phyloP scores from a whole-genome alignment of 331 rosid species.

The Phaseolus coccineus region DNA sequence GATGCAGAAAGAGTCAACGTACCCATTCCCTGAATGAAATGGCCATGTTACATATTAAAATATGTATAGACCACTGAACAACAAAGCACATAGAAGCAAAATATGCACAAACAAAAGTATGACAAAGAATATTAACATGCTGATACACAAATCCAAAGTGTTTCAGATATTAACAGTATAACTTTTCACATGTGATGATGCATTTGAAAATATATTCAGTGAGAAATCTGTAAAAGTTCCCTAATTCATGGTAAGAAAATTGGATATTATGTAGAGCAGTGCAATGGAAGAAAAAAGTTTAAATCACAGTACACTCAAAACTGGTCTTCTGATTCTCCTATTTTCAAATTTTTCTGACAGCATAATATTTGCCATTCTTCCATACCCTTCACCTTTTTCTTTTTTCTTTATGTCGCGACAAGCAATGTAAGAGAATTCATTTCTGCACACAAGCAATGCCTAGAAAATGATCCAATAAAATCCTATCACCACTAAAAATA shows the following conservation, averaged over 20 bases:
- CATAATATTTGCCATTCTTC: constrained; percentile 13
- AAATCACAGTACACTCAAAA: constrained; percentile 23
- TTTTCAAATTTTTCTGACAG: background rate
- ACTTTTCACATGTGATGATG: constrained; percentile 26
- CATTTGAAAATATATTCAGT: constrained; percentile 4
- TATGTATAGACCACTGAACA: constrained; percentile 28
- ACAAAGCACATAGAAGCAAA: constrained; percentile 25
- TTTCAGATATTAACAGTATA: constrained; percentile 25
- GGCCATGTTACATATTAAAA: constrained; percentile 33
- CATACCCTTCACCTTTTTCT: constrained; percentile 27
- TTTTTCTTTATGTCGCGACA: background rate
- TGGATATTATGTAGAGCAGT: constrained; percentile 1
- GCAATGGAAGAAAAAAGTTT: constrained; percentile 35
- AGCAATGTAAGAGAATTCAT: constrained; percentile 30
- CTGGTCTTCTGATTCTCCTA: constrained; percentile 16
- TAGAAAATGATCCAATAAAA: constrained; percentile 1
- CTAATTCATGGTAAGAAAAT: constrained; percentile 20
- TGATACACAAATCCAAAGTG: constrained; percentile 26
- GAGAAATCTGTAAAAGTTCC: constrained; percentile 16
- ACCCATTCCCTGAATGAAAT: constrained; percentile 84
- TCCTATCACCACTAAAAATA: constrained; percentile 24
- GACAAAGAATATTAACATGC: constrained; percentile 31
- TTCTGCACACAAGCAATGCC: background rate
- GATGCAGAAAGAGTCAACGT: constrained; percentile 92
- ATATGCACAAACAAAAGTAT: constrained; percentile 15